Percentiles rank a stretch among this genome's conserved stretches.
phyloP scores from a whole-genome alignment of 108 stramenopile species.

The Phaeodactylum tricornutum region DNA sequence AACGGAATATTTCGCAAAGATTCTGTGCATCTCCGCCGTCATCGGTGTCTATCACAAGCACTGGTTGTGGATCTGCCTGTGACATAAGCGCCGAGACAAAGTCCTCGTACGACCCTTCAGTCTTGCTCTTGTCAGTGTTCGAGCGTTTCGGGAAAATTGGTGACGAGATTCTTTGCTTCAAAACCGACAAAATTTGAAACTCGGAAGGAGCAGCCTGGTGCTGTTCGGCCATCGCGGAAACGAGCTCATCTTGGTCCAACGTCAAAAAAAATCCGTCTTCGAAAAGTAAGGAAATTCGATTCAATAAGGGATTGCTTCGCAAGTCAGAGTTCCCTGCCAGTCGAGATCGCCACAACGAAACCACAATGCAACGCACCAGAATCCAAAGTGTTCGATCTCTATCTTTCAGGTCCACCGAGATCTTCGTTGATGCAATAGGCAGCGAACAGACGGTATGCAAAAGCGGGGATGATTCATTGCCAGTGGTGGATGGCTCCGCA shows the following conservation, averaged over 20 bases:
- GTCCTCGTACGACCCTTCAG: slow-evolving; percentile 7
- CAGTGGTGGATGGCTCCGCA: neutral
- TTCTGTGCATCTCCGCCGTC: neutral
- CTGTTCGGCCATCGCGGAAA: slow-evolving; percentile 40
- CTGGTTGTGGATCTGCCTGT: slow-evolving; percentile 6
- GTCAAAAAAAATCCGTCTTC: slow-evolving; percentile 30
- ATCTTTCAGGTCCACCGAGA: slow-evolving; percentile 23
- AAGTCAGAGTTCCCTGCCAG: slow-evolving; percentile 21
- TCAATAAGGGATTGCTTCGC: slow-evolving; percentile 8
- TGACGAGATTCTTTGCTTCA: slow-evolving; percentile 13
- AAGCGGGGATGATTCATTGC: slow-evolving; percentile 7
- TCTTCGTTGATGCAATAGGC: slow-evolving; percentile 19
- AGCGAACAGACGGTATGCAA: slow-evolving; percentile 40
- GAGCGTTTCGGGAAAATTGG: neutral
- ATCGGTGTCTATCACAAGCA: neutral
- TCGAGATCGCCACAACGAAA: slow-evolving; percentile 58
- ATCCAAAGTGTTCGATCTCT: slow-evolving; percentile 50
- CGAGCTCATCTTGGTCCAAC: slow-evolving; percentile 41
- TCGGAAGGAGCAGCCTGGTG: slow-evolving; percentile 74
- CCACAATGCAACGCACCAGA: slow-evolving; percentile 56
- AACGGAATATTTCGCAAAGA: too few species aligned
- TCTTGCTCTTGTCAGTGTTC: neutral
- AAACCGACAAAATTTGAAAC: slow-evolving; percentile 51
- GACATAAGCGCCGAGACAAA: neutral
- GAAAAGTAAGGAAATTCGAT: slow-evolving; percentile 45